Conservation (phyloP, 2,329 filamentous ascomycete species). For the Diaporthe citrichinensis region DNA sequence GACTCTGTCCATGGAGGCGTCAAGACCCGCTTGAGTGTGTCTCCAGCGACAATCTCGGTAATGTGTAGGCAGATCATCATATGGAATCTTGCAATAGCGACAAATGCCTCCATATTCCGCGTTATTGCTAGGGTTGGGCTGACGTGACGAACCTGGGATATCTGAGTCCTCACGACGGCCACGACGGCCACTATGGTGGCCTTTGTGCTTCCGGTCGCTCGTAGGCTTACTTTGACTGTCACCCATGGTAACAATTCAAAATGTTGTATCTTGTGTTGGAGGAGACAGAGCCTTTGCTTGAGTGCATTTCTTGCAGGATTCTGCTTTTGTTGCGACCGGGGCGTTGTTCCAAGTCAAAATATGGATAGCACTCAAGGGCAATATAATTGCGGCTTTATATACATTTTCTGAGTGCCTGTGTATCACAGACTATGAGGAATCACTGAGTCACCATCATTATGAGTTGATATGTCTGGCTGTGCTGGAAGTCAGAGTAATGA, state of each 20-base stretch:
- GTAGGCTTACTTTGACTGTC: too few species aligned
- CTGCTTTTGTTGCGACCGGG: background rate
- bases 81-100: fast-evolving
- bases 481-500: background rate
- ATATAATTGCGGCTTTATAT: background rate
- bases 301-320: background rate
- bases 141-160: background rate
- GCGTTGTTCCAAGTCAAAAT: background rate
- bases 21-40: too few species aligned
- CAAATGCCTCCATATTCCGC: background rate
- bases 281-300: background rate
- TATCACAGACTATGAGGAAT: background rate
- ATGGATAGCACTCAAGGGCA: too few species aligned
- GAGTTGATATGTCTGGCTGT: background rate
- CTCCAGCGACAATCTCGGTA: fast-evolving
- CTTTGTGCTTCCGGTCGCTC: too few species aligned
- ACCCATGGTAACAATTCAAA: background rate
- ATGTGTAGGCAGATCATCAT: background rate
- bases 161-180: background rate
- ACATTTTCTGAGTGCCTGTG: background rate
- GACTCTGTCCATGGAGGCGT: too few species aligned
- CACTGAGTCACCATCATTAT: background rate
- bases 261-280: background rate
- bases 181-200: too few species aligned
- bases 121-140: background rate